Percentiles rank a stretch among this genome's conserved stretches.
phyloP scores from a whole-genome alignment of 2,329 filamentous ascomycete genomes.

The Sporothrix humicola region DNA sequence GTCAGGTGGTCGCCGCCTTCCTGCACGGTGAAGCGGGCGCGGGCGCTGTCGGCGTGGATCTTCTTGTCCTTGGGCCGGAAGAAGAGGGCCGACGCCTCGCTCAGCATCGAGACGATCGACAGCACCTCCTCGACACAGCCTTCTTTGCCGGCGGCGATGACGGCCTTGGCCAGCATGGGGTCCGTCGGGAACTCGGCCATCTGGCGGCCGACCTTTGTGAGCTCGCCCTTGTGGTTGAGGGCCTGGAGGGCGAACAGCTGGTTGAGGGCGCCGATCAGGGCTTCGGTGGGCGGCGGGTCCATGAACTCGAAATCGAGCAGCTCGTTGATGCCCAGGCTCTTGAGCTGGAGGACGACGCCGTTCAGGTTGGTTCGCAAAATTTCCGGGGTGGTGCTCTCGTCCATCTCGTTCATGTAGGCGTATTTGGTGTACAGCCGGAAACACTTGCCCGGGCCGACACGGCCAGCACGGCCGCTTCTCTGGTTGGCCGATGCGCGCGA shows the following conservation, averaged over 20 bases:
- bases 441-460: slow-evolving; percentile 89
- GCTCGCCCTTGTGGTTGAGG: slow-evolving; percentile 82
- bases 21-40: slow-evolving; percentile 84
- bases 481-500: slow-evolving; percentile 93
- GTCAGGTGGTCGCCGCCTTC: slow-evolving; percentile 91
- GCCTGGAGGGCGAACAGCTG: slow-evolving; percentile 90
- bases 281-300: slow-evolving; percentile 88
- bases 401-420: slow-evolving; percentile 92
- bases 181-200: slow-evolving; percentile 78
- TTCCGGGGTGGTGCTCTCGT: slow-evolving; percentile 89
- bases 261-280: slow-evolving; percentile 86
- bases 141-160: slow-evolving; percentile 86
- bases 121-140: slow-evolving; percentile 94
- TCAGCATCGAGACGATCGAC: slow-evolving; percentile 91
- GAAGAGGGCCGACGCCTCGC: slow-evolving; percentile 86
- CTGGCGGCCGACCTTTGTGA: slow-evolving; percentile 89
- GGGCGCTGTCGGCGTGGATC: slow-evolving; percentile 89
- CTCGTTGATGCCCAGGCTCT: slow-evolving; percentile 89
- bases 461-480: slow-evolving; percentile 87
- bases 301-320: slow-evolving; percentile 95
- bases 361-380: slow-evolving; percentile 91
- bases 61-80: slow-evolving; percentile 98
- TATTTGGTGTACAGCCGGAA: slow-evolving; percentile 94
- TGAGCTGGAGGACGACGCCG: slow-evolving; percentile 81
- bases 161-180: slow-evolving; percentile 86